phyloP scores from a whole-genome alignment of 176 grass and related monocot species.

The Musa acuminata region DNA sequence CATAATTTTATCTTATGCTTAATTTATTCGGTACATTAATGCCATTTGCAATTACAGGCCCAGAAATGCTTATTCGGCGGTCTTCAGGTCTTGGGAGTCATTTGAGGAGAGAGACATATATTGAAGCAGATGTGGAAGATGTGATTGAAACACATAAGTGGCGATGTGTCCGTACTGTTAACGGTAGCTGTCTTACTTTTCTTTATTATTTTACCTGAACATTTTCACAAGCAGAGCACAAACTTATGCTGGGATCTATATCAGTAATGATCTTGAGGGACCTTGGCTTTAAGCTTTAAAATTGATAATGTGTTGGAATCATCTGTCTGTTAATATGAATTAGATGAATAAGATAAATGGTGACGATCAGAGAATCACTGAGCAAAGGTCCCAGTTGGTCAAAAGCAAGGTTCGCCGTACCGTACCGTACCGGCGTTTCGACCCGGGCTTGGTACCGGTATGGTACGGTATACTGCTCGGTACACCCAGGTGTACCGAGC shows the following conservation, averaged over 20 bases:
- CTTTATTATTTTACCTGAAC: neutral
- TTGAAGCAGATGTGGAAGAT: slow-evolving; percentile 59
- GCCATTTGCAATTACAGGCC: slow-evolving; percentile 43
- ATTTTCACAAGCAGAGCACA: neutral
- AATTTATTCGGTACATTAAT: slow-evolving; percentile 13
- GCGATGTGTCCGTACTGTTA: slow-evolving; percentile 79
- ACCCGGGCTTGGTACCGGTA: no score
- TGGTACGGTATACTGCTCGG: no score
- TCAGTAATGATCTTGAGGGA: no score
- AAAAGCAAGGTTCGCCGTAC: no score
- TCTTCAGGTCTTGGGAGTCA: slow-evolving; percentile 44
- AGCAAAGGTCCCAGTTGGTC: no score
- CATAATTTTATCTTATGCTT: neutral
- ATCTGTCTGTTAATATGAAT: no score
- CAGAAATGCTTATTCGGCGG: slow-evolving; percentile 75
- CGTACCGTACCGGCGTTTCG: no score
- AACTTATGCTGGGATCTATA: neutral
- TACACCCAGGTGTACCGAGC: no score
- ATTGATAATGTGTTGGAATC: no score
- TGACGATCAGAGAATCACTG: no score
- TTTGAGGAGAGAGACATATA: slow-evolving; percentile 35
- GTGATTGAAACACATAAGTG: slow-evolving; percentile 83
- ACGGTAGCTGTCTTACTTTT: slow-evolving; percentile 31
- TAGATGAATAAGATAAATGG: no score
- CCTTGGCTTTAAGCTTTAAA: no score